Evolutionary conservation across 176 grass and related monocot species (phyloP).

Genomic region (Oryza brachyantha): DNA sequence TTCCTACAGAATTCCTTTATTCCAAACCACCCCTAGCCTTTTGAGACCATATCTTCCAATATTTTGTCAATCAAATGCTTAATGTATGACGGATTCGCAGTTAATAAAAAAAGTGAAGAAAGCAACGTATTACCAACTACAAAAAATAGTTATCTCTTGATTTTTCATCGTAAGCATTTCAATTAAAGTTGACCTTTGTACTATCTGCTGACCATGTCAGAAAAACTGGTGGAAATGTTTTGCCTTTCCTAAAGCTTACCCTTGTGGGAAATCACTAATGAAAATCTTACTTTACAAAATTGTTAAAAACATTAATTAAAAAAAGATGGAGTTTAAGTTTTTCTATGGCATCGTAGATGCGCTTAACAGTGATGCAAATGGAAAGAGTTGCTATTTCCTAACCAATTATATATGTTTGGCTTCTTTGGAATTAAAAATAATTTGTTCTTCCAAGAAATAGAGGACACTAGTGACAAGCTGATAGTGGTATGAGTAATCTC

Average conservation of each 20-base stretch:
- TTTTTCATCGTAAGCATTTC: neutral
- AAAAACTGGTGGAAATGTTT: neutral
- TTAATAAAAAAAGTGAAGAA: neutral
- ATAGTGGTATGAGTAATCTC: neutral
- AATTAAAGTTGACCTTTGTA: neutral
- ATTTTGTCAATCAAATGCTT: neutral
- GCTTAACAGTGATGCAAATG: neutral
- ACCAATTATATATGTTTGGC: neutral
- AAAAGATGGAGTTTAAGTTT: neutral
- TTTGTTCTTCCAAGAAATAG: neutral
- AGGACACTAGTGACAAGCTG: neutral
- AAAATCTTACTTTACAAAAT: too few species aligned
- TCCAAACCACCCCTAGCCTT: neutral
- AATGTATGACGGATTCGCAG: neutral
- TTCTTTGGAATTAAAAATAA: neutral
- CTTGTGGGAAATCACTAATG: neutral
- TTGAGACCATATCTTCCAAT: neutral
- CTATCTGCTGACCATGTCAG: neutral
- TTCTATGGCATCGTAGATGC: neutral
- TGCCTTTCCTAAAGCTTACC: neutral
- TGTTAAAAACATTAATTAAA: neutral
- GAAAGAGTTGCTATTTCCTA: neutral
- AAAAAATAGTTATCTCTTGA: neutral
- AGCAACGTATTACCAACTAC: neutral
- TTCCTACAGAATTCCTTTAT: too few species aligned